Base-by-base conservation (phyloP, 805 yeast genomes). In the Candida oleophila region DNA sequence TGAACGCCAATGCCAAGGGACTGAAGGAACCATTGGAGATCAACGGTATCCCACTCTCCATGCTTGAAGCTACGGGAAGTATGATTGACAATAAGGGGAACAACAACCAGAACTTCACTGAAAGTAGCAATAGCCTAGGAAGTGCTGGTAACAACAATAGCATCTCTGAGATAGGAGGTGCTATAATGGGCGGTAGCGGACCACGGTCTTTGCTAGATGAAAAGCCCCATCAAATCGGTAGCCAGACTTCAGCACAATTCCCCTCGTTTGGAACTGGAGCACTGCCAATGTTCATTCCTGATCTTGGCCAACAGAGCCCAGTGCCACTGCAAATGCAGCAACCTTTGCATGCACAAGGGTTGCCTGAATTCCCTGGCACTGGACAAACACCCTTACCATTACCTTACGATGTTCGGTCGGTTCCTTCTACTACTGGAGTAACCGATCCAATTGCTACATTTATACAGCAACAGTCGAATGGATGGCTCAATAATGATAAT, bases 11-110 rank as follows among this genome's bases (percentile, higher is more conserved):
- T 11, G 85, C 83, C 19, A 81, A 80, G 9, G 84, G 82, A 11
- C 55, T 75, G 41, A 62, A 81, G 33, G 73, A 66, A 48, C 81
- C 84, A 12, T 68, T 77, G 40, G 83, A 81, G 49, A 83, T 83
- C 49, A 83, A 83, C 53, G 89, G 89, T 50, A 83, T 83, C 43
- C 88, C 89, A 2, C 64, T 83, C 18, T 66, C 84, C 37, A 77
- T 87, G 88, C 72, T 87, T 28, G 90, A 85, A 46, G 89, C 90
- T 8, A 87, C 92, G 0, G 96, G 96, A 3, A 82, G 89, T 49
- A 73, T 82, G 9, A 68, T 60, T 21, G 62, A 57, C 35, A 32
- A 20, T 52, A 53, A 28, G 39, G 49, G 38, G 12, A 41, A 46
- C 22, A 21, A 19, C 9, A 22, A 47, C 15, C 16, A 39, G 30